Evolutionary conservation across 352 stramenopile genomes (phyloP), one percentile per base, ranked within the genome.

Genomic region (Pythium inflatum): DNA sequence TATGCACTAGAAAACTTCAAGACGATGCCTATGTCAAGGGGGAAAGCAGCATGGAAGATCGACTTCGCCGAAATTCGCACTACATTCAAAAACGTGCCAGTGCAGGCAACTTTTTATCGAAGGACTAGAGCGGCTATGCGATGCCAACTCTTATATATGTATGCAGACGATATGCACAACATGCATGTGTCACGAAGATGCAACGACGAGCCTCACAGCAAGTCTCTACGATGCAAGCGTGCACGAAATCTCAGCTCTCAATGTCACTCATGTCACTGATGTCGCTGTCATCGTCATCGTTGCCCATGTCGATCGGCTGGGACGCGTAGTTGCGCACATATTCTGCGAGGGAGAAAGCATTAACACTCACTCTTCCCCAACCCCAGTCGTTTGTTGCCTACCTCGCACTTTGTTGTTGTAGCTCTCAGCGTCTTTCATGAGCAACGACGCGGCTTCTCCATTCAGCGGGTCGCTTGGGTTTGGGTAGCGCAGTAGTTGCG

Each of bases 381-480:
- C n/a, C n/a, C n/a, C n/a, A n/a, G n/a, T n/a, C n/a, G 43, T 27
- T 27, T 7, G 5, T n/a, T 9, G 20, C 38, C 16, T 50, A 97
- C 89, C 82, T 81, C 91, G 87, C 45, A 97, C 90, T 90, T 93
- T 96, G 69, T 64, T 78, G 74, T 92, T 89, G 80, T 97, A 97
- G 40, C 74, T 81, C 45, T 95, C 88, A 24, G 75, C 83, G 57
- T 97, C 88, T 53, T 95, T 95, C 83, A 97, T 91, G 54, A 97
- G 77, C 60, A 97, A 69, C 22, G 90, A 92, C 9, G 92, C 92
- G 18, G 91, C 92, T 53, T 97, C 92, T 36, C 89, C 88, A 59
- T 98, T 98, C 36, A 98, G 74, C 31, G 93, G 93, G 60, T 98
- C 93, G 46, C 81, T 96, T 65, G 93, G 87, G 76, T 98, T 98